Evolutionary conservation across 495 filamentous ascomycete species (phyloP).

Genomic region (Xylaria castorea): DNA sequence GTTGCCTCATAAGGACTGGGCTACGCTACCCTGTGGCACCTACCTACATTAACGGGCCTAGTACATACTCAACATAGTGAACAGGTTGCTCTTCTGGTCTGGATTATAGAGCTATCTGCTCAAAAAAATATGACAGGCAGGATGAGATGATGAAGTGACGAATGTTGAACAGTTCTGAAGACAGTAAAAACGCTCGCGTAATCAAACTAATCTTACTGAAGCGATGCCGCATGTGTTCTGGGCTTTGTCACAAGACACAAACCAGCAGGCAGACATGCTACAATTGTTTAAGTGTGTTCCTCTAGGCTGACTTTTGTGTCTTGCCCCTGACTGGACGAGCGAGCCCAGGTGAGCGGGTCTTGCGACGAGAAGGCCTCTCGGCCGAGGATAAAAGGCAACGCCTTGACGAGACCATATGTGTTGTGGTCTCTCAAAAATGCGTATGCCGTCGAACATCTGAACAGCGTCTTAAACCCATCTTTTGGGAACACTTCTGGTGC

Average conservation of each 20-base stretch:
- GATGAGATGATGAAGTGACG: not conserved
- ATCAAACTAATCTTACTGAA: slow-evolving; percentile 2
- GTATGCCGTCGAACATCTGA: not conserved
- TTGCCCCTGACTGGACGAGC: slow-evolving; percentile 7
- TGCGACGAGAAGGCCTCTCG: slow-evolving; percentile 3
- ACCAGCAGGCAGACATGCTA: slow-evolving; percentile 17
- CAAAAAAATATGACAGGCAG: not conserved
- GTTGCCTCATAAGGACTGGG: slow-evolving; percentile 26
- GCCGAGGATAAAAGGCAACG: not conserved
- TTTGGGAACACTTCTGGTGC: not conserved
- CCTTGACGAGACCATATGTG: not conserved
- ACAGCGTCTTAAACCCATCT: not conserved
- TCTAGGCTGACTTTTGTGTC: slow-evolving; percentile 14
- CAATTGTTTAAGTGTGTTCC: not conserved
- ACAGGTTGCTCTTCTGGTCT: not conserved
- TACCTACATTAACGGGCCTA: not conserved
- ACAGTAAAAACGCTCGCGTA: not conserved
- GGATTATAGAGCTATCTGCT: not conserved
- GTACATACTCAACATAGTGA: not conserved
- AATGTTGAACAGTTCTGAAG: not conserved
- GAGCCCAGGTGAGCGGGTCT: slow-evolving; percentile 19
- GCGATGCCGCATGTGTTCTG: slow-evolving; percentile 2
- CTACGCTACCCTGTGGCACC: slow-evolving; percentile 10
- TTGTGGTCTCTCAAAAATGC: not conserved
- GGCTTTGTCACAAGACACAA: slow-evolving; percentile 21